Evolutionary conservation across 2,329 filamentous ascomycete species (phyloP).

Genomic region (Huntiella abstrusa): DNA sequence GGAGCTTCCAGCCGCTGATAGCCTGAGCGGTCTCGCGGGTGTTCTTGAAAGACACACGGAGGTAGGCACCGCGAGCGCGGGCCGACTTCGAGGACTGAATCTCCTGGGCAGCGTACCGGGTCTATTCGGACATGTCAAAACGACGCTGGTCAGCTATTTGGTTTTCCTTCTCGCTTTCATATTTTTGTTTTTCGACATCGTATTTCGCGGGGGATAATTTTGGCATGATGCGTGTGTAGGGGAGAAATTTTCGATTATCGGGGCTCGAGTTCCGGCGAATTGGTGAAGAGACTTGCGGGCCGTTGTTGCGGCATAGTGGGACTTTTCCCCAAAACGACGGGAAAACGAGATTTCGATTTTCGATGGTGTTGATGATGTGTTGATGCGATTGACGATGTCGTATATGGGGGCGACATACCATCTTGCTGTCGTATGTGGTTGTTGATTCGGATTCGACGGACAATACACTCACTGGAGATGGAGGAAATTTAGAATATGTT

Average conservation of each 20-base stretch:
- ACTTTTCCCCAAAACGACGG: not conserved
- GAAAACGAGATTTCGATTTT: not conserved
- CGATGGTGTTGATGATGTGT: slow-evolving; percentile 2
- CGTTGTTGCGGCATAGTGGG: not conserved
- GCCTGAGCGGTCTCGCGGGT: slow-evolving; percentile 98
- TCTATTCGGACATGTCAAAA: slow-evolving; percentile 28
- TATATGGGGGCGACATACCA: slow-evolving; percentile 11
- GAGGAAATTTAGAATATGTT: slow-evolving; percentile 12
- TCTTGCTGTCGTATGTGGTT: slow-evolving; percentile 12
- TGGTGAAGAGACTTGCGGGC: not conserved
- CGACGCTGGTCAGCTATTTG: slow-evolving; percentile 3
- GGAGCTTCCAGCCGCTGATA: slow-evolving; percentile 97
- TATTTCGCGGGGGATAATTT: not conserved
- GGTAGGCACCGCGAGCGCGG: slow-evolving; percentile 94
- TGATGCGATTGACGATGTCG: not conserved
- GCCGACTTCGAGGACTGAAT: slow-evolving; percentile 84
- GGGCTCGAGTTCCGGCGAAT: not conserved
- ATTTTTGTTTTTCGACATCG: slow-evolving; percentile 1
- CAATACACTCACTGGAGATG: slow-evolving; percentile 10
- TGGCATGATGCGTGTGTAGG: not conserved
- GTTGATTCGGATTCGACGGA: slow-evolving; percentile 12
- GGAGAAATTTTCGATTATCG: not conserved
- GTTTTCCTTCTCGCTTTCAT: not conserved
- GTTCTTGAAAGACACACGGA: slow-evolving; percentile 99
- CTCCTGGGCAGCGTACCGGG: slow-evolving; percentile 88